Evolutionary conservation across 176 grass and related monocot genomes (phyloP).

Genomic region (Canna indica): DNA sequence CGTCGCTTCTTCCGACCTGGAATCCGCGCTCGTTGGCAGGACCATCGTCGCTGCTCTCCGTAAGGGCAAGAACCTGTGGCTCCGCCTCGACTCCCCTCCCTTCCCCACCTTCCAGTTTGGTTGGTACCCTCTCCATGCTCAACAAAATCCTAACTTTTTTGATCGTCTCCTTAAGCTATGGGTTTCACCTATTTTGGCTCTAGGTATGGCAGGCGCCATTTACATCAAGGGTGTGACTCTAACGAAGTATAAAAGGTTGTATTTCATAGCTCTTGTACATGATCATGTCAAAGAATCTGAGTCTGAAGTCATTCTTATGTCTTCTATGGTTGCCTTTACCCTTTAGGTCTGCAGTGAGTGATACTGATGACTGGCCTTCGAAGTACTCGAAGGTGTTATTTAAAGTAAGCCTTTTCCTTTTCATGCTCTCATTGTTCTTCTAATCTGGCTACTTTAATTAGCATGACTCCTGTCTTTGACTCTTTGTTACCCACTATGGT

Average conservation of each 20-base stretch:
- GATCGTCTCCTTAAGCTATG: background rate
- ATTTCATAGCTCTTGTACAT: background rate
- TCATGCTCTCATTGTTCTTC: background rate
- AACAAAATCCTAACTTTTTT: background rate
- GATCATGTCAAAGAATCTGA: background rate
- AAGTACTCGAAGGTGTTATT: conserved; percentile 92
- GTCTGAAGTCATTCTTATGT: background rate
- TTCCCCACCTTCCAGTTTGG: conserved; percentile 96
- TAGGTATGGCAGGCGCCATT: conserved; percentile 77
- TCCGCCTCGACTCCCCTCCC: conserved; percentile 67
- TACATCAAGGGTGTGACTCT: conserved; percentile 78
- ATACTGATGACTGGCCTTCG: conserved; percentile 81
- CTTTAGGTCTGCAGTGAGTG: conserved; percentile 54
- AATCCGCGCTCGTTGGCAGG: conserved; percentile 49
- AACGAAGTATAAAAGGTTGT: conserved; percentile 74
- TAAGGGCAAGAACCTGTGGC: conserved; percentile 86
- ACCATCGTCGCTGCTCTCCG: conserved; percentile 55
- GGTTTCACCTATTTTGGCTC: background rate
- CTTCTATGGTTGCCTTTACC: conserved; percentile 20
- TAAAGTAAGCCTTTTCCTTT: conserved; percentile 31
- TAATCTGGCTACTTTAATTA: background rate
- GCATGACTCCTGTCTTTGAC: background rate
- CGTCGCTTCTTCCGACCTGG: conserved; percentile 29
- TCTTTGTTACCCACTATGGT: no score
- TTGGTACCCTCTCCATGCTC: conserved; percentile 6